Evolutionary conservation across 2,329 filamentous ascomycete species (phyloP).

Genomic region (Clonostachys rhizophaga): DNA sequence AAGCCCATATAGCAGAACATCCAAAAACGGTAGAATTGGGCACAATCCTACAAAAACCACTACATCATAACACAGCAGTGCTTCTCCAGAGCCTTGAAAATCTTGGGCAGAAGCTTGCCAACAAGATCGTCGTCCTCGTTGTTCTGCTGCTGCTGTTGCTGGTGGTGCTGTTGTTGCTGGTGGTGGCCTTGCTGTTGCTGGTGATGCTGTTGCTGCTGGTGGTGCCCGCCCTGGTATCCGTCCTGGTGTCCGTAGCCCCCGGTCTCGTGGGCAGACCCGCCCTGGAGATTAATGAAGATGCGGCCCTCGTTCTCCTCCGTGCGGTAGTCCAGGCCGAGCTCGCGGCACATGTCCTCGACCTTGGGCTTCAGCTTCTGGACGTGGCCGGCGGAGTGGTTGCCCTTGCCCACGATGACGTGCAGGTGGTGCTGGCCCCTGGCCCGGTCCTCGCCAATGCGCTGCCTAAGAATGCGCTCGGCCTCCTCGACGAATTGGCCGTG

Average conservation of each 20-base stretch:
- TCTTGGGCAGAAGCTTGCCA: slow-evolving; percentile 53
- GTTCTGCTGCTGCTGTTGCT: slow-evolving; percentile 35
- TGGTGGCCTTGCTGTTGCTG: slow-evolving; percentile 31
- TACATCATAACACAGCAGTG: slow-evolving; percentile 75
- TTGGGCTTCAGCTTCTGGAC: slow-evolving; percentile 95
- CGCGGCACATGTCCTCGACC: slow-evolving; percentile 80
- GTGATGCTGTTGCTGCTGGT: slow-evolving; percentile 18
- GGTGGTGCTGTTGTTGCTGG: slow-evolving; percentile 33
- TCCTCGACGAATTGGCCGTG: slow-evolving; percentile 95
- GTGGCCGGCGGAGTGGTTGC: slow-evolving; percentile 77
- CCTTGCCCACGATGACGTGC: slow-evolving; percentile 94
- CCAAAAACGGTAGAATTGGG: background rate
- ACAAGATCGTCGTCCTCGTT: slow-evolving; percentile 56
- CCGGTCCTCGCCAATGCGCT: slow-evolving; percentile 76
- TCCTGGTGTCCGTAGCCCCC: slow-evolving; percentile 20
- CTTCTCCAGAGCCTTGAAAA: slow-evolving; percentile 62
- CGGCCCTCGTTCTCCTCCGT: slow-evolving; percentile 88
- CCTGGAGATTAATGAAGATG: slow-evolving; percentile 83
- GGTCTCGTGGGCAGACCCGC: slow-evolving; percentile 55
- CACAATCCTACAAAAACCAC: slow-evolving; percentile 6
- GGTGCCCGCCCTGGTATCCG: slow-evolving; percentile 21
- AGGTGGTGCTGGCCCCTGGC: slow-evolving; percentile 73
- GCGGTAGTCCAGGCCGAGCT: slow-evolving; percentile 75
- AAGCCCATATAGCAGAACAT: background rate
- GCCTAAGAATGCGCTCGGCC: slow-evolving; percentile 84